These are phyloP conservation scores for Massarina eburnea DNA, from an alignment of 2,329 filamentous ascomycete species.

Conservation along the genomic window DNA sequence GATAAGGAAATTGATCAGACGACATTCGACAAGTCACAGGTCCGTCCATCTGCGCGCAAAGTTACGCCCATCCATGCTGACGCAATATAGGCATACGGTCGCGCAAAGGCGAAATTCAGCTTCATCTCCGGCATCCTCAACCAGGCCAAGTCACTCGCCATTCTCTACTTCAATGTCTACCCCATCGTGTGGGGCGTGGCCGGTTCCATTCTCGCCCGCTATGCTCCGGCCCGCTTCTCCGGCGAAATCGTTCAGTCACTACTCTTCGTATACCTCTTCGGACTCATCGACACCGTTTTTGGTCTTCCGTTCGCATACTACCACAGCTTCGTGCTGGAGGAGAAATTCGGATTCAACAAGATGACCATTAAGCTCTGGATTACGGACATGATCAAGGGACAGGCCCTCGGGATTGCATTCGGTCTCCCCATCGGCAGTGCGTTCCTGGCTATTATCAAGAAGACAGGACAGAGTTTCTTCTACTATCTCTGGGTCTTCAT, in stretches of 20 bases:
- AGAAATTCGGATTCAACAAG: slow-evolving; percentile 99
- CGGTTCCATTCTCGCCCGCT: slow-evolving; percentile 71
- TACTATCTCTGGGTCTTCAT: slow-evolving; percentile 97
- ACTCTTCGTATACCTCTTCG: slow-evolving; percentile 86
- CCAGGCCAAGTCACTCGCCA: slow-evolving; percentile 83
- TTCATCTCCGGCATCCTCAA: slow-evolving; percentile 79
- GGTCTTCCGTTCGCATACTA: slow-evolving; percentile 84
- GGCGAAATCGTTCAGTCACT: slow-evolving; percentile 95
- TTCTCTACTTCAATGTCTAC: slow-evolving; percentile 88
- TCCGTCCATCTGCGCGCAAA: slow-evolving; percentile 31
- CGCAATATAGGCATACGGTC: slow-evolving; percentile 70
- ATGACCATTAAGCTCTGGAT: slow-evolving; percentile 88
- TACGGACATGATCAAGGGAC: slow-evolving; percentile 87
- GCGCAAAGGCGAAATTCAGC: slow-evolving; percentile 89
- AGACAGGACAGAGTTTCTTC: slow-evolving; percentile 93
- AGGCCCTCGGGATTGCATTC: slow-evolving; percentile 76
- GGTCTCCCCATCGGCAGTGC: slow-evolving; percentile 86
- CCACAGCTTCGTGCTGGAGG: slow-evolving; percentile 92
- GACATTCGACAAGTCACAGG: slow-evolving; percentile 91
- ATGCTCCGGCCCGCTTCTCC: slow-evolving; percentile 74
- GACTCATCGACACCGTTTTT: slow-evolving; percentile 76
- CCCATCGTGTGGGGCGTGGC: slow-evolving; percentile 87
- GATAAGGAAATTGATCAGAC: slow-evolving; percentile 84
- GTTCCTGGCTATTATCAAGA: slow-evolving; percentile 91
- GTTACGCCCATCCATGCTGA: slow-evolving; percentile 20